A percentile compares a stretch with the other conserved stretches of the same genome.
phyloP scores from a whole-genome alignment of 75 land plant genomes.

The Selaginella tamariscina region DNA sequence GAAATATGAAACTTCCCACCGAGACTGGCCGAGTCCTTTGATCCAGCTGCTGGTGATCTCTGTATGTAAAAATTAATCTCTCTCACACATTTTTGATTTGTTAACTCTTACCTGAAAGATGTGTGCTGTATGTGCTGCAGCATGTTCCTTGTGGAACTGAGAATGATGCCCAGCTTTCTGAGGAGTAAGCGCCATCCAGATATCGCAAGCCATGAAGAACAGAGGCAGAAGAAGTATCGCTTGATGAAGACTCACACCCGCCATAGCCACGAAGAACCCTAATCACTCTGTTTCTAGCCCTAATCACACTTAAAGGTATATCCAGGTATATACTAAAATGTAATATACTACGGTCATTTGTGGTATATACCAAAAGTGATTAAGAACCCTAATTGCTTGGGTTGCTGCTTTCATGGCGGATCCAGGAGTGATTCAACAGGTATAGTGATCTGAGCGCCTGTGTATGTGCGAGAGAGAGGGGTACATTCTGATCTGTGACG shows the following conservation, averaged over 20 bases:
- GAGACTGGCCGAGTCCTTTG: not conserved
- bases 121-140: not conserved
- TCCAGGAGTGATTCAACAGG: no score
- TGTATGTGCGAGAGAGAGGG: no score
- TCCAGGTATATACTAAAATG: no score
- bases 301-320: no score
- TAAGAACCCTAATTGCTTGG: no score
- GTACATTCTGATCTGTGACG: no score
- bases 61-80: not conserved
- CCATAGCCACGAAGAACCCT: not conserved
- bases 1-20: slow-evolving; percentile 12
- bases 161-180: not conserved
- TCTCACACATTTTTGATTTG: not conserved
- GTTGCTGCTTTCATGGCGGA: no score
- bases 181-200: not conserved
- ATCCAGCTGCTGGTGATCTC: not conserved
- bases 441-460: no score
- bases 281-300: no score
- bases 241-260: not conserved
- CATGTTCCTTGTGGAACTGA: not conserved
- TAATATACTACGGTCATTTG: no score
- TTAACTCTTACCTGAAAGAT: not conserved
- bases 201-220: not conserved
- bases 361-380: no score
- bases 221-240: not conserved